Evolutionary conservation across 2,329 filamentous ascomycete species (phyloP), one percentile per base, ranked within the genome.

Genomic region (Acrodontium crateriforme): DNA sequence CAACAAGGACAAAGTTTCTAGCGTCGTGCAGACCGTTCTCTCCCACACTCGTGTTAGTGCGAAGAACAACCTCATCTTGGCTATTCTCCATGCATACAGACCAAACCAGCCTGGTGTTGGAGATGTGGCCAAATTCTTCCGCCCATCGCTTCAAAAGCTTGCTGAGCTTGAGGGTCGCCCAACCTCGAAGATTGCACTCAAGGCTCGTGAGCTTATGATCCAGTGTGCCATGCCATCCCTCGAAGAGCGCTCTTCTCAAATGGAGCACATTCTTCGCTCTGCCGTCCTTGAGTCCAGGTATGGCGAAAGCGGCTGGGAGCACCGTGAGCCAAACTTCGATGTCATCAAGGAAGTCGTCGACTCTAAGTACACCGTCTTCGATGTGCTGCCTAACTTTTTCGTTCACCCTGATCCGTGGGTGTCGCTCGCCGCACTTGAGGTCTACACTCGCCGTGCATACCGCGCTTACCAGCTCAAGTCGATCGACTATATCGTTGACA

Each of bases 341-440:
- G 67, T 92, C 39, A 78, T 98, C 60, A 93, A 93, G 66, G 89
- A 98, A 57, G 85, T 98, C 17, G 83, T 98, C 28, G 89, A 98
- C 58, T 95, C 89, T 30, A 92, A 92, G 62, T 95, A 91, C 64
- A 95, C 87, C 22, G 89, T 98, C 39, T 93, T 94, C 45, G 89
- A 98, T 51, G 89, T 98, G 11, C 60, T 98, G 41, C 80, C 87
- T 6, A 75, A 83, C 32, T 98, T 98, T 72, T 98, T 98, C 52
- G 80, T 76, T 18, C 84, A 98, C 58, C 72, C 81, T 22, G 89
- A 98, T 50, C 77, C 83, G 9, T 95, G 84, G 82, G 87, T 98
- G 16, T 82, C 82, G 6, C 65, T 94, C 36, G 89, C 89, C 34
- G 83, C 89, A 25, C 71, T 98, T 4, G 89, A 98, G 54, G 85